Percentiles rank a stretch among this genome's conserved stretches.
These are phyloP conservation scores for Colletotrichum endophyticum DNA, from an alignment of 2,329 filamentous ascomycete species.

Conservation along the genomic window DNA sequence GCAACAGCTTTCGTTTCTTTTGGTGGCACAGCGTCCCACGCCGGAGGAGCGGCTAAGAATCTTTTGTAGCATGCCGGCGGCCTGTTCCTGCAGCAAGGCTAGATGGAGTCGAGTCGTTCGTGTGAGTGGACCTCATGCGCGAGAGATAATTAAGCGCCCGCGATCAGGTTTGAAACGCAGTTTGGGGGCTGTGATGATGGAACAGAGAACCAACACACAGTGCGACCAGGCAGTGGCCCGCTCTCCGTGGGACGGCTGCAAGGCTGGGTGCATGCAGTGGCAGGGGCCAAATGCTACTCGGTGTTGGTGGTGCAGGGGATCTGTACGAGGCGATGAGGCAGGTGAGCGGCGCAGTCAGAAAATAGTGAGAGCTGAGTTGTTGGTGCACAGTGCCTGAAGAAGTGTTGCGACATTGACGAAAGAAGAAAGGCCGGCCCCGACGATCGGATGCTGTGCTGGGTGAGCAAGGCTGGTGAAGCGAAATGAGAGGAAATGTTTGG, in stretches of 20 bases:
- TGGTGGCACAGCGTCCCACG: neutral
- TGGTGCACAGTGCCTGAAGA: neutral
- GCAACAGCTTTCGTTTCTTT: neutral
- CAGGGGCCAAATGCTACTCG: neutral
- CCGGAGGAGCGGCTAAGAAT: neutral
- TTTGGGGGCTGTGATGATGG: neutral
- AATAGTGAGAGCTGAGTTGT: neutral
- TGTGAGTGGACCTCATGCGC: neutral
- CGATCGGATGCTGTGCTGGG: neutral
- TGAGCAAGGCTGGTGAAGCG: neutral
- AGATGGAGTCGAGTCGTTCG: neutral
- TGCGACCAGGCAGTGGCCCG: neutral
- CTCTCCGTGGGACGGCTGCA: neutral
- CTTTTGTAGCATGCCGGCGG: neutral
- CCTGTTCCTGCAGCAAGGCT: neutral
- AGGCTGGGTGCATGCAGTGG: neutral
- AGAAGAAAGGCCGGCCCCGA: neutral
- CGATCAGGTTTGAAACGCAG: neutral
- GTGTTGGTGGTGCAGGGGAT: neutral
- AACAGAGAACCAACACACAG: neutral
- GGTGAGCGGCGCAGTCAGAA: neutral
- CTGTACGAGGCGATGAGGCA: neutral
- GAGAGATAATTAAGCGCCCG: neutral
- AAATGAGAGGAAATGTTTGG: neutral
- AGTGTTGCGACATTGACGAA: neutral